Conservation (phyloP, 1,284 basidiomycete genomes). For the Malassezia equina region DNA sequence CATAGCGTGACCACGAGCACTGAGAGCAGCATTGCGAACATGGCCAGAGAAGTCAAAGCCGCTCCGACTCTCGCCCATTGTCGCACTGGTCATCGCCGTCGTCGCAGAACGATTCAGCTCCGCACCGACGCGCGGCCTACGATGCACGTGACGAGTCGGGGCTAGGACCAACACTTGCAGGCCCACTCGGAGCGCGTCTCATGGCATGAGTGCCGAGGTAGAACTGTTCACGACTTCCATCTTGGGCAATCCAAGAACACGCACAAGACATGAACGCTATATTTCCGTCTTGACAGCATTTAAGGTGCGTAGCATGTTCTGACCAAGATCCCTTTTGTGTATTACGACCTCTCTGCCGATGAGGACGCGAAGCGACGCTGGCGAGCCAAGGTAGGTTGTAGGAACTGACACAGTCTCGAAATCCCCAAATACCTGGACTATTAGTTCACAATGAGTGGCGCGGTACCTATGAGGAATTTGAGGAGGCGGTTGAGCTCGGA, state of each 20-base stretch:
- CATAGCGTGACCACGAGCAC: slow-evolving; percentile 57
- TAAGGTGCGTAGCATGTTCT: background rate
- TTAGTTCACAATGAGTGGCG: slow-evolving; percentile 47
- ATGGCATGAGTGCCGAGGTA: slow-evolving; percentile 19
- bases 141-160: slow-evolving; percentile 9
- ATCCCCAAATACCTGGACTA: slow-evolving; percentile 40
- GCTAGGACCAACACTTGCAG: background rate
- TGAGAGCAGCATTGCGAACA: slow-evolving; percentile 67
- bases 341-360: slow-evolving; percentile 43
- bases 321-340: slow-evolving; percentile 35
- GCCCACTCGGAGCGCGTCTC: background rate
- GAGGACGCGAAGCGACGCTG: slow-evolving; percentile 44
- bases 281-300: slow-evolving; percentile 28
- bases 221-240: slow-evolving; percentile 48
- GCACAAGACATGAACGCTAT: slow-evolving; percentile 42
- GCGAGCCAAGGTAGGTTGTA: slow-evolving; percentile 32
- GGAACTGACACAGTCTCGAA: slow-evolving; percentile 18
- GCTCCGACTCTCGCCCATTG: slow-evolving; percentile 5
- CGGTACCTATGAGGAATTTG: slow-evolving; percentile 45
- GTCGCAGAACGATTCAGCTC: background rate
- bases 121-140: slow-evolving; percentile 15
- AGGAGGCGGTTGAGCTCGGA: slow-evolving; percentile 45
- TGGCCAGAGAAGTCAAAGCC: slow-evolving; percentile 68
- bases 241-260: slow-evolving; percentile 40
- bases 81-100: slow-evolving; percentile 6